These are phyloP conservation scores for Kwoniella shandongensis DNA, from an alignment of 768 basidiomycete species.

Conservation along the genomic window DNA sequence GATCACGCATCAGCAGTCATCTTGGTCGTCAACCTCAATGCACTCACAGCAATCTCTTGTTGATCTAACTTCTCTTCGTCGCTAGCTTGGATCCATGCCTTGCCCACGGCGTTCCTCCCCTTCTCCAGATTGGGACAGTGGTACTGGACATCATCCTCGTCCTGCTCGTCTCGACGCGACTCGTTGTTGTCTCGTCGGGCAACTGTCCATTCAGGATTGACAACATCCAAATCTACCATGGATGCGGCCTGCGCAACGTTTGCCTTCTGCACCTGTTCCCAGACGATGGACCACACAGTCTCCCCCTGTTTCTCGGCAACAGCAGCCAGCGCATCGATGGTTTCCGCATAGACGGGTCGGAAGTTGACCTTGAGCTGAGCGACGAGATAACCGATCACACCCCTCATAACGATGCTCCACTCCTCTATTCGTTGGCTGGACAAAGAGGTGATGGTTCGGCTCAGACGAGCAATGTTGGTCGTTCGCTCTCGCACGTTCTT, in stretches of 20 bases:
- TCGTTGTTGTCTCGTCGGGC: background rate
- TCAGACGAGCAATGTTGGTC: constrained; percentile 71
- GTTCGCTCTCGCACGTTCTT: constrained; percentile 82
- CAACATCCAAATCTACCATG: constrained; percentile 26
- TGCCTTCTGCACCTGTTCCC: constrained; percentile 61
- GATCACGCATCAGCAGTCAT: no score
- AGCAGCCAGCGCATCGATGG: constrained; percentile 65
- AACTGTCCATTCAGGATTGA: constrained; percentile 32
- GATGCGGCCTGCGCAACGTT: constrained; percentile 21
- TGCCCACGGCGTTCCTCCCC: constrained; percentile 13
- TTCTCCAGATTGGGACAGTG: constrained; percentile 49
- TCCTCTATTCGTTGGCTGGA: background rate
- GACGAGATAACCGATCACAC: constrained; percentile 32
- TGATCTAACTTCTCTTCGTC: constrained; percentile 43
- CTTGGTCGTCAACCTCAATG: no score
- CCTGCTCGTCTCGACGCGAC: constrained; percentile 13
- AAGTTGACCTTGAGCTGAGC: constrained; percentile 93
- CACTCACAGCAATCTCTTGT: constrained; percentile 59
- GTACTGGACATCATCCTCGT: constrained; percentile 49
- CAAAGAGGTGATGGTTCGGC: constrained; percentile 49
- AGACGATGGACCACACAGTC: constrained; percentile 69
- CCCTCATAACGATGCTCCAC: constrained; percentile 1
- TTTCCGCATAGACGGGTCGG: constrained; percentile 83
- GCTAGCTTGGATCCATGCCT: constrained; percentile 23
- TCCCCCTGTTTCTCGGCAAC: constrained; percentile 65